Base-by-base conservation (phyloP, 2,329 filamentous ascomycete species). In the Tolypocladium sp. region DNA sequence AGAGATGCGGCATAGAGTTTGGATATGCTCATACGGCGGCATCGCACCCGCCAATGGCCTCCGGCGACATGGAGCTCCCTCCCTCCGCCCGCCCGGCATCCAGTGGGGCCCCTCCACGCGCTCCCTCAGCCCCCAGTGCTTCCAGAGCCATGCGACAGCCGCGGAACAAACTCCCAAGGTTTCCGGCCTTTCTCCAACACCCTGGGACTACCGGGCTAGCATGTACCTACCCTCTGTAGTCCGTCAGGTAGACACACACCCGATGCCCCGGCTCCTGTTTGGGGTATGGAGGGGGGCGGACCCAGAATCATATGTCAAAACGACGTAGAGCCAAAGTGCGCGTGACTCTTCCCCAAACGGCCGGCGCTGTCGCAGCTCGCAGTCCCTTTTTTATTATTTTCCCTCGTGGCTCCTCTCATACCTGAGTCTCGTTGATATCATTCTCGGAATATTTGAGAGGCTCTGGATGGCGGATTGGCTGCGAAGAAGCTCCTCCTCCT, bases 301-400 rank as follows among this genome's bases (percentile, higher is more conserved):
- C 20, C 49, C 49, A 42, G 41, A 61, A 58, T 61, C 59, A 61
- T 59, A 61, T 61, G 59, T 52, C 57, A 61, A 61, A 58, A 35
- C 49, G 30, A 35, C 49, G 49, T 33, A 20, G 25, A 25, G 46
- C 17, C 4, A 41, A 17, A 17, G 27, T 27, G 30, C 49, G 27
- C n/a, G 49, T 52, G 49, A 52, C 49, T 52, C 49, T 9, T 51
- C 17, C 27, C 15, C 9, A 42, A 40, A 4, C 8, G 20, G 20
- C 20, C 17, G 49, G 30, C 49, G 12, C 9, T 25, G 4, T 25
- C 41, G 41, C n/a, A 22, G n/a, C 41, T 44, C 9, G n/a, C 41
- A 8, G 10, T 30, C 49, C 49, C n/a, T 37, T 35, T 52, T 37
- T 3, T 10, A 20, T 5, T 10, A 8, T 30, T 13, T 30, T 8